phyloP scores from a whole-genome alignment of 2,329 filamentous ascomycete genomes.

The Claviceps citrina region DNA sequence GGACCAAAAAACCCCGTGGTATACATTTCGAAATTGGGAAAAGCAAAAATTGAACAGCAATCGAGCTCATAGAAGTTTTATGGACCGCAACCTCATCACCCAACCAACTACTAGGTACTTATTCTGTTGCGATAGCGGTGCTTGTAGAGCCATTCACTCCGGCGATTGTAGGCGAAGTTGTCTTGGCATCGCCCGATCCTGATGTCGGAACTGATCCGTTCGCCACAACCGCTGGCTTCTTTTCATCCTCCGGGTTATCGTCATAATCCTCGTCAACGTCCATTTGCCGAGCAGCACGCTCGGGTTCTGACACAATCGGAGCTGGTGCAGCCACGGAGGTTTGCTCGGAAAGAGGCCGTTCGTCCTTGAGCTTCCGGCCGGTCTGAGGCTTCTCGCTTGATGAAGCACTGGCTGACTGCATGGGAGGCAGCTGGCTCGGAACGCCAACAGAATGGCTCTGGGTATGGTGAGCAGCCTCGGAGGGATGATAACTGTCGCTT shows the following conservation, averaged over 20 bases:
- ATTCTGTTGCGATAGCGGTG: slow-evolving; percentile 30
- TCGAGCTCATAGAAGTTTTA: no score
- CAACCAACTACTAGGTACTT: slow-evolving; percentile 3
- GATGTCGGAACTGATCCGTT: slow-evolving; percentile 32
- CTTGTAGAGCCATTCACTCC: slow-evolving; percentile 26
- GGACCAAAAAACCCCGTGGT: slow-evolving; percentile 2
- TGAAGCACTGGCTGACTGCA: slow-evolving; percentile 44
- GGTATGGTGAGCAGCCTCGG: slow-evolving; percentile 73
- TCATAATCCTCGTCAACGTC: slow-evolving; percentile 97
- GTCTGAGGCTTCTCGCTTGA: slow-evolving; percentile 30
- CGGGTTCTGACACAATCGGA: slow-evolving; percentile 51
- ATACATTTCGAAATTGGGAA: slow-evolving; percentile 9
- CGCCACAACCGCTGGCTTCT: slow-evolving; percentile 33
- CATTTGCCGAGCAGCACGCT: slow-evolving; percentile 77
- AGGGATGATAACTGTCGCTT: slow-evolving; percentile 75
- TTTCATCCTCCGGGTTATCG: slow-evolving; percentile 79
- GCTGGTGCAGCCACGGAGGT: slow-evolving; percentile 31
- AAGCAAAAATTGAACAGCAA: slow-evolving; percentile 8
- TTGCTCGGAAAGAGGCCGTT: slow-evolving; percentile 32
- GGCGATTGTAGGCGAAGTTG: slow-evolving; percentile 9
- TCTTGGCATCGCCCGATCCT: slow-evolving; percentile 37
- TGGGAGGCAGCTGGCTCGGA: slow-evolving; percentile 41
- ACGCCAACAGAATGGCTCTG: slow-evolving; percentile 39
- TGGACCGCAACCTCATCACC: not conserved
- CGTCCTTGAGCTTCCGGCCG: slow-evolving; percentile 36